A percentile compares a stretch with the other conserved stretches of the same genome.
These are phyloP conservation scores for Penicillium paxilli DNA, from an alignment of 495 filamentous ascomycete species.

Conservation along the genomic window DNA sequence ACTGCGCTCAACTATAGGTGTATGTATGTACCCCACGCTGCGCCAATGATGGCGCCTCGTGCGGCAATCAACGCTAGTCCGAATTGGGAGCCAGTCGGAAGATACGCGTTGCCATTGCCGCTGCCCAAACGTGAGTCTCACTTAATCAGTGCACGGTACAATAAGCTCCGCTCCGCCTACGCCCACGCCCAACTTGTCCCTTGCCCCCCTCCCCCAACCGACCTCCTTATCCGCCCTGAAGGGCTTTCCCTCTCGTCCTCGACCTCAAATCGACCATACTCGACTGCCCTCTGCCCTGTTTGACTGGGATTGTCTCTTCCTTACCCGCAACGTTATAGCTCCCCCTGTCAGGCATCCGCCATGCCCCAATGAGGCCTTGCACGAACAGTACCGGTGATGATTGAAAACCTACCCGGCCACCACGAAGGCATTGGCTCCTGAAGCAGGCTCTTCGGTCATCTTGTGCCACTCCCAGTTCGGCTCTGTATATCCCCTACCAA, in stretches of 20 bases:
- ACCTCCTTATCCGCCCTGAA: neutral
- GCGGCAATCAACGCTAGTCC: slow-evolving; percentile 18
- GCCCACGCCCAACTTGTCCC: neutral
- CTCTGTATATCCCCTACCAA: neutral
- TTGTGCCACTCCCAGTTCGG: neutral
- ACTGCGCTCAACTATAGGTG: too few species aligned
- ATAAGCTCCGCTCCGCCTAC: slow-evolving; percentile 16
- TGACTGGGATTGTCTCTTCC: neutral
- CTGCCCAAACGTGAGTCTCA: too few species aligned
- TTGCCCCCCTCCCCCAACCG: neutral
- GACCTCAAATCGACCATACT: neutral
- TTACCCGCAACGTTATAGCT: slow-evolving; percentile 5
- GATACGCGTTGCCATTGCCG: neutral
- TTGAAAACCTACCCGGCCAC: slow-evolving; percentile 23
- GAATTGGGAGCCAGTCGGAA: slow-evolving; percentile 12
- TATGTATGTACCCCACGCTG: neutral
- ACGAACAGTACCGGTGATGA: slow-evolving; percentile 27
- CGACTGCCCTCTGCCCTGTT: neutral
- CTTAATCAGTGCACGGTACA: too few species aligned
- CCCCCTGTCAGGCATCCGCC: slow-evolving; percentile 17
- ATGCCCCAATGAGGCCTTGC: slow-evolving; percentile 39
- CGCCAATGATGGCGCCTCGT: slow-evolving; percentile 8
- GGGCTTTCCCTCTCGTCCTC: neutral
- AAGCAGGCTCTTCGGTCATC: slow-evolving; percentile 23
- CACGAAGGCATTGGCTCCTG: slow-evolving; percentile 24